Base-by-base conservation (phyloP, 1,284 basidiomycete genomes). In the Microbotryum intermedium region DNA sequence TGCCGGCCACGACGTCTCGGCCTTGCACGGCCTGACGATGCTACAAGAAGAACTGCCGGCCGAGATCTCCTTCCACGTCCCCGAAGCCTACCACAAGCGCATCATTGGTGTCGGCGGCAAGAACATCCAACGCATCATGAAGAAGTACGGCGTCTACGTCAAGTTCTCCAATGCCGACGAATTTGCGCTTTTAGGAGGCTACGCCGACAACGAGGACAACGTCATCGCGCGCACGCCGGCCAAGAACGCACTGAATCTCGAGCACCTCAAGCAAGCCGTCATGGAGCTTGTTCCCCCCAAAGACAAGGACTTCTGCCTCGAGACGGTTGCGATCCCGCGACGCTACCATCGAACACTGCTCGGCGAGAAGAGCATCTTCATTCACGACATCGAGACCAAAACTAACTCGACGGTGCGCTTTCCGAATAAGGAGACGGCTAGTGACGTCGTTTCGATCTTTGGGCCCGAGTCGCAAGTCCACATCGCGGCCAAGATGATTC, bases 91-190 rank as follows among this genome's bases (percentile, higher is more conserved):
- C 75, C 94, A 98, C 79, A 98, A 98, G 77, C 88, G 95, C 64
- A 98, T 98, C 75, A 99, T 99, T 69, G 94, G 94, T 63, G 94
- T 97, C 28, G 94, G 92, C 48, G 94, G 94, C 34, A 88, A 93
- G 73, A 98, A 94, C 76, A 98, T 99, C 62, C 94, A 98, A 75
- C 84, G 91, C 62, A 98, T 98, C 76, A 99, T 99, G 94, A 97
- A 97, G 79, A 93, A 95, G 76, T 97, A 88, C 72, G 94, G 94
- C 34, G 94, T 97, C 28, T 98, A 97, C 77, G 95, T 99, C 77
- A 98, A 98, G 77, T 98, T 98, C 73, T 93, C 90, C 47, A 98
- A 97, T 74, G 91, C 92, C 7, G 93, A 97, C 70, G 95, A 98
- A 75, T 97, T 94, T 75, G 91, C 91, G 49, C 84, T 87, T 11